phyloP scores from a whole-genome alignment of 208 protist species.

The Novymonas esmeraldas region DNA sequence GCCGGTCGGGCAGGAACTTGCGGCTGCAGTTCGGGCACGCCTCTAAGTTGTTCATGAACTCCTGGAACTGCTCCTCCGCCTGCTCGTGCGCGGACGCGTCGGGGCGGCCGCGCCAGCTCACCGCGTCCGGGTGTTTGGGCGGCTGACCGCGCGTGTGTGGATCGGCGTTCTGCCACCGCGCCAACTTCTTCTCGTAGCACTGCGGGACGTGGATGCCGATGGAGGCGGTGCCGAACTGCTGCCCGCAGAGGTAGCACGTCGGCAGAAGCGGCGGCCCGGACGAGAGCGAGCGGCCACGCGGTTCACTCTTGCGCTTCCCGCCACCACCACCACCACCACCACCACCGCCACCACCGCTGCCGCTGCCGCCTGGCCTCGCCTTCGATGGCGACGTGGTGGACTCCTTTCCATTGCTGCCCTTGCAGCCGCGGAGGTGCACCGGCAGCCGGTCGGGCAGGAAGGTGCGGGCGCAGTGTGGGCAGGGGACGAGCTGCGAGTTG shows the following conservation, averaged over 20 bases:
- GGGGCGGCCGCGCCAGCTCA: slow-evolving; percentile 58
- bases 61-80: slow-evolving; percentile 84
- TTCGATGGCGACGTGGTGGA: background rate
- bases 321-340: background rate
- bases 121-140: slow-evolving; percentile 73
- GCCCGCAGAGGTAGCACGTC: slow-evolving; percentile 86
- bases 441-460: slow-evolving; percentile 91
- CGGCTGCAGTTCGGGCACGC: slow-evolving; percentile 90
- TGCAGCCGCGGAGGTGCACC: slow-evolving; percentile 89
- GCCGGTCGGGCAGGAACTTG: slow-evolving; percentile 88
- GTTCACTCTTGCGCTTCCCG: slow-evolving; percentile 8
- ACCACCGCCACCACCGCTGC: background rate
- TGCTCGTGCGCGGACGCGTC: slow-evolving; percentile 51
- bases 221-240: slow-evolving; percentile 86
- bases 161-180: slow-evolving; percentile 78
- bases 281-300: slow-evolving; percentile 17
- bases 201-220: slow-evolving; percentile 88
- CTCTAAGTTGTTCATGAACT: slow-evolving; percentile 89
- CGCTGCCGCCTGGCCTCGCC: background rate
- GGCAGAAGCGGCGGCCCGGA: slow-evolving; percentile 54
- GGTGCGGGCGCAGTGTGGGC: slow-evolving; percentile 84
- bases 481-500: slow-evolving; percentile 77
- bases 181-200: slow-evolving; percentile 89
- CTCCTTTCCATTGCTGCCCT: slow-evolving; percentile 32
- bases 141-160: slow-evolving; percentile 65